Conservation (phyloP, 106 monocot species). For the Dendrobium chrysotoxum region DNA sequence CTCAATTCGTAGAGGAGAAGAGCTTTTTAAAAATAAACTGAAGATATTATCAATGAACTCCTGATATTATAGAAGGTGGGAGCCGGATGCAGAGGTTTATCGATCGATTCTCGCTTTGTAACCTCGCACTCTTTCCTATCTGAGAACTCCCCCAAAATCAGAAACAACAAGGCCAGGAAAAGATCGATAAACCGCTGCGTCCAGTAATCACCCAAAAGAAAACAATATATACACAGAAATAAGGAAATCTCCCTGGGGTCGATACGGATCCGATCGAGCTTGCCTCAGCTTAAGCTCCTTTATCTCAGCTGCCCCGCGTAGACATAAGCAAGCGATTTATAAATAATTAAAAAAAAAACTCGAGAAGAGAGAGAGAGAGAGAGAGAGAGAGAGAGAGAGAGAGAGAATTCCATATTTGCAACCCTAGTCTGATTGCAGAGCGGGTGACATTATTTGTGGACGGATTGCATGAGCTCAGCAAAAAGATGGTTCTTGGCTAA, state of each 20-base stretch:
- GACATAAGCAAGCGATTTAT: not conserved
- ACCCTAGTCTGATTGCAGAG: not conserved
- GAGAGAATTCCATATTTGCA: not conserved
- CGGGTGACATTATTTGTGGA: too few species aligned
- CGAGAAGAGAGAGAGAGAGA: not conserved
- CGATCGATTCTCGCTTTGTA: constrained; percentile 40
- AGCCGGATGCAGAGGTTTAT: constrained; percentile 56
- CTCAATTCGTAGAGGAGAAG: not conserved
- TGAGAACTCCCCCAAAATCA: not conserved
- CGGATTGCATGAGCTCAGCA: too few species aligned
- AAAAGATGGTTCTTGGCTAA: too few species aligned
- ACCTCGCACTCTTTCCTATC: not conserved
- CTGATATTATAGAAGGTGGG: not conserved
- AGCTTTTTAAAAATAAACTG: not conserved
- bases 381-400: not conserved
- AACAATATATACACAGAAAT: not conserved
- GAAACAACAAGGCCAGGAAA: constrained; percentile 34
- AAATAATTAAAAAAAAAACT: not conserved
- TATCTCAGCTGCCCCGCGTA: not conserved
- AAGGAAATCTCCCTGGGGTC: not conserved
- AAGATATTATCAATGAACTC: not conserved
- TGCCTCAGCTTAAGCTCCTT: not conserved
- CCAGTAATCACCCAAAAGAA: constrained; percentile 11
- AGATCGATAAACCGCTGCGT: constrained; percentile 59
- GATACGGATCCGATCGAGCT: not conserved